A percentile compares a stretch with the other conserved stretches of the same genome.
Conservation (phyloP, 371 early-diverging fungal species). For the Syncephalastrum contaminatum region DNA sequence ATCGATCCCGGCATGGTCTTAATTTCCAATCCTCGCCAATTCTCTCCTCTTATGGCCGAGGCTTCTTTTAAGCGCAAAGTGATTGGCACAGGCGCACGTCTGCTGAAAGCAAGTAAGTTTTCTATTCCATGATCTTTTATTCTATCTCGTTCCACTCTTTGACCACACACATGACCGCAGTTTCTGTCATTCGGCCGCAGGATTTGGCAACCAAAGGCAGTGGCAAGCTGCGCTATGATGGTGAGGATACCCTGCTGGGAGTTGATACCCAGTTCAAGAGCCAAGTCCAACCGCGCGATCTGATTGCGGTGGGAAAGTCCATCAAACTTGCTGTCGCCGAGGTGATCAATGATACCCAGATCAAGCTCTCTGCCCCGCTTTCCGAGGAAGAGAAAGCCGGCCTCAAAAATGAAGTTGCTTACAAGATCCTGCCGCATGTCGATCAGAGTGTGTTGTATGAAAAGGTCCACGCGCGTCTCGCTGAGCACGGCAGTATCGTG, state of each 20-base stretch:
- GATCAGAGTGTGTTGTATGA: constrained; percentile 76
- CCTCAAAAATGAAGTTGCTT: constrained; percentile 14
- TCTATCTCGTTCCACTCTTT: not conserved
- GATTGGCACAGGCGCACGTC: constrained; percentile 67
- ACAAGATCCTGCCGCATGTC: constrained; percentile 71
- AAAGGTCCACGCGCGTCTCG: constrained; percentile 67
- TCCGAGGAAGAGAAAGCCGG: constrained; percentile 20
- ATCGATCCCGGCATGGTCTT: constrained; percentile 61
- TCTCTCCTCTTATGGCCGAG: constrained; percentile 74
- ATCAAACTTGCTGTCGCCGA: constrained; percentile 52
- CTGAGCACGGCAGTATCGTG: constrained; percentile 66
- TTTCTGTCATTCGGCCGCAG: constrained; percentile 82
- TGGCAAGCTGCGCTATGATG: constrained; percentile 50
- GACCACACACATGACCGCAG: constrained; percentile 33
- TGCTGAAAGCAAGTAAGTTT: constrained; percentile 53
- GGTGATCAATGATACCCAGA: constrained; percentile 69
- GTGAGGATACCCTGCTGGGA: constrained; percentile 45
- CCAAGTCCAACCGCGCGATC: constrained; percentile 49
- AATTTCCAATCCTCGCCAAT: constrained; percentile 61
- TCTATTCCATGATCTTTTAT: not conserved
- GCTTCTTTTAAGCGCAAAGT: constrained; percentile 70
- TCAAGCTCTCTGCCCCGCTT: constrained; percentile 47
- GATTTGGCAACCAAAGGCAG: constrained; percentile 64
- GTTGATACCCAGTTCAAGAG: constrained; percentile 58
- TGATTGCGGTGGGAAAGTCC: constrained; percentile 47